Evolutionary conservation across 140 eudicot species (phyloP), one percentile per base, ranked within the genome.

Genomic region (Ambrosia hybrid): DNA sequence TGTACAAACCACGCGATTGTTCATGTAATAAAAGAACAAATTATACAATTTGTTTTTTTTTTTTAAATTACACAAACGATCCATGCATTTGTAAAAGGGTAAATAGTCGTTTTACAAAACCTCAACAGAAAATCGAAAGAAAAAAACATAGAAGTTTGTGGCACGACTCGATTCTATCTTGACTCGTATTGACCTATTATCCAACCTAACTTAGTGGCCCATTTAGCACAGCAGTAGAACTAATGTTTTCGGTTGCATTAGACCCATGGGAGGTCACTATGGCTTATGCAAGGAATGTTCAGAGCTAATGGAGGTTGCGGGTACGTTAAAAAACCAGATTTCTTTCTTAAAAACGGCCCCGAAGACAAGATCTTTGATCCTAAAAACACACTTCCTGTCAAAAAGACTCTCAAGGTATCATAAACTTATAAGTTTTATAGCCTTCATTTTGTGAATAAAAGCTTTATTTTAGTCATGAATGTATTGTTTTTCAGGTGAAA

Each of bases 251-350:
- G 6, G 9, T 51, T 21, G 30, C 46, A 33, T 17, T 68, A 92
- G 98, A 87, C 92, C n/a, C 79, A 85, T 79, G 98, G 95, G 1
- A 92, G 87, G 73, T 51, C 83, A 9, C 83, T 92, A 2, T 89
- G 96, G 98, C 74, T 92, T 67, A 92, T 89, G 96, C 96, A 89
- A 53, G 34, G 98, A 52, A 75, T 92, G 95, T 92, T 92, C 72
- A 80, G 95, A 75, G 96, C 95, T 36, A 92, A 30, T 30, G 34
- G 34, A 30, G 34, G 34, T 30, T 30, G 34, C 2, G 34, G 97
- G 4, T 91, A 86, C n/a, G 88, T 88, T 26, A 91, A 84, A 75
- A 91, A 91, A 70, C 98, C 98, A 6, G 95, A 85, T 78, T 57
- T 92, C n/a, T 73, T 92, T 15, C 84, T 89, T 37, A 67, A 77